These are phyloP conservation scores for Astraeus odoratus DNA, from an alignment of 768 basidiomycete genomes.

Conservation along the genomic window DNA sequence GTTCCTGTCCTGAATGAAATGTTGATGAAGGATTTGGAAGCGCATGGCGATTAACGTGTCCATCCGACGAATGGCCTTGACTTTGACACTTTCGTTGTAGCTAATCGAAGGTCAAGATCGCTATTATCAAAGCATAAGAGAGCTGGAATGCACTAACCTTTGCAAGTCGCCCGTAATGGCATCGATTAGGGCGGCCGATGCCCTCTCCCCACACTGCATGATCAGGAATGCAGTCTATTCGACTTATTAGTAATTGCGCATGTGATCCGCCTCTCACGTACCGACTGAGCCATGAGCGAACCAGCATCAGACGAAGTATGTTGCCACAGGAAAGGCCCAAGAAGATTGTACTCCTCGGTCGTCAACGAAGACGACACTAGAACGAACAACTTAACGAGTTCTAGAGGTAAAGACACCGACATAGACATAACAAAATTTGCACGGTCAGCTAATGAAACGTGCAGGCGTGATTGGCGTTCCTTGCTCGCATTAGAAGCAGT, in stretches of 20 bases:
- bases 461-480: conserved; percentile 23
- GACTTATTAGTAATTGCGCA: neutral
- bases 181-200: conserved; percentile 38
- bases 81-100: conserved; percentile 25
- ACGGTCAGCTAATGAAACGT: conserved; percentile 31
- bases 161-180: conserved; percentile 49
- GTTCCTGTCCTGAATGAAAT: conserved; percentile 49
- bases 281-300: conserved; percentile 42
- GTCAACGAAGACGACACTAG: conserved; percentile 49
- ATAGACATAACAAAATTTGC: conserved; percentile 37
- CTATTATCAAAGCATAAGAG: neutral
- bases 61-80: conserved; percentile 49
- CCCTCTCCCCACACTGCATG: conserved; percentile 70
- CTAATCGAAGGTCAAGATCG: conserved; percentile 1
- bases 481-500: conserved; percentile 1
- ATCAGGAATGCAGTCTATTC: conserved; percentile 53
- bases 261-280: conserved; percentile 24
- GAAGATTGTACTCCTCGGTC: conserved; percentile 39
- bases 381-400: conserved; percentile 56
- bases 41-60: conserved; percentile 58
- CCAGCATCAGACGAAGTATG: conserved; percentile 36
- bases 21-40: conserved; percentile 60
- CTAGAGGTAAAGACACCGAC: conserved; percentile 37
- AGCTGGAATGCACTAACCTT: conserved; percentile 34
- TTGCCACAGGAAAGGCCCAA: conserved; percentile 56